Conservation (phyloP, 2,329 filamentous ascomycete genomes). For the Madurella mycetomatis region DNA sequence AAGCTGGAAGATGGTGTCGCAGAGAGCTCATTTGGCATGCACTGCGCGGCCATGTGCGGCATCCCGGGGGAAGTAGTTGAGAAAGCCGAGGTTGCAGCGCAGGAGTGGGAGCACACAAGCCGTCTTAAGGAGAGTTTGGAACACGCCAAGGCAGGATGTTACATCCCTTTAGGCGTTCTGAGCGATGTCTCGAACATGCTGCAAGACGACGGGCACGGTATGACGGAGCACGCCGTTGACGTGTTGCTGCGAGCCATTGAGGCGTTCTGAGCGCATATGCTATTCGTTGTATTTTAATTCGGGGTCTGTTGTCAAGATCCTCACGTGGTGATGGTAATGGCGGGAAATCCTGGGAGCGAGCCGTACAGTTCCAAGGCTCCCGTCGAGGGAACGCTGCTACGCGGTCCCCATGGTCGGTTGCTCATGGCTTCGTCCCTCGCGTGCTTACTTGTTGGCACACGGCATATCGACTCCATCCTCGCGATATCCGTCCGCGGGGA, state of each 20-base stretch:
- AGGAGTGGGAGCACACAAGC: constrained; percentile 92
- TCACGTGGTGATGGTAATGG: no score
- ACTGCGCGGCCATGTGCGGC: constrained; percentile 97
- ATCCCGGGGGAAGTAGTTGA: constrained; percentile 80
- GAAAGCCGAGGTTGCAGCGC: constrained; percentile 80
- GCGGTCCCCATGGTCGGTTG: no score
- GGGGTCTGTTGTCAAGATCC: no score
- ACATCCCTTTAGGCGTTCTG: constrained; percentile 78
- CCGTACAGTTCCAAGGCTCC: no score
- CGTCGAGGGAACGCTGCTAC: no score
- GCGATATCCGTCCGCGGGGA: no score
- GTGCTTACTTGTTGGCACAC: no score
- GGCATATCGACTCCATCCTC: no score
- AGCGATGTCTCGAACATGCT: constrained; percentile 83
- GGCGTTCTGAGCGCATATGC: constrained; percentile 38
- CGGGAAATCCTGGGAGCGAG: no score
- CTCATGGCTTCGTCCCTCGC: no score
- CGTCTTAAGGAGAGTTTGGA: constrained; percentile 84
- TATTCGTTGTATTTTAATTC: no score
- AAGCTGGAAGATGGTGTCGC: constrained; percentile 90
- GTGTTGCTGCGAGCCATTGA: constrained; percentile 59
- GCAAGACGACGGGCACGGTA: constrained; percentile 46
- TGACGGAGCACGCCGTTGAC: constrained; percentile 50
- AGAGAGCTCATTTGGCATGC: constrained; percentile 98
- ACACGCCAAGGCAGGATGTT: constrained; percentile 70